These are phyloP conservation scores for Pouteria campechiana DNA, from an alignment of 179 eudicot species.

Conservation along the genomic window DNA sequence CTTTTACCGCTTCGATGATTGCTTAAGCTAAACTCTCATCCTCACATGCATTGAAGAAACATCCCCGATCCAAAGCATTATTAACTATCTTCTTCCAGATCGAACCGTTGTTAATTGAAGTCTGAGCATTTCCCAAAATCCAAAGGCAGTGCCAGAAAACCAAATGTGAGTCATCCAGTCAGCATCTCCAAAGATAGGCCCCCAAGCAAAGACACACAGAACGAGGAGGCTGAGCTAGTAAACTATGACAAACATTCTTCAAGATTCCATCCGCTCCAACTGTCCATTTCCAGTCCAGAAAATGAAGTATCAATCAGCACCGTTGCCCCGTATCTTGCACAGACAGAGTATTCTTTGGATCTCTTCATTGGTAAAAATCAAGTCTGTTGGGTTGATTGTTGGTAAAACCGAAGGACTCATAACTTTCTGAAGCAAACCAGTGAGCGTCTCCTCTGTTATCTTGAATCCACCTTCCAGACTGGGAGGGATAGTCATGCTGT, in stretches of 20 bases:
- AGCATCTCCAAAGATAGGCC: slow-evolving; percentile 70
- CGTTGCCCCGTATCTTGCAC: slow-evolving; percentile 76
- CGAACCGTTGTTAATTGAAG: slow-evolving; percentile 27
- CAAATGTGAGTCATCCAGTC: slow-evolving; percentile 80
- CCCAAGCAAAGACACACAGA: slow-evolving; percentile 74
- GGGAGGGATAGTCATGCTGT: slow-evolving; percentile 42
- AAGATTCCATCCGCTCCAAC: slow-evolving; percentile 60
- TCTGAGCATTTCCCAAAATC: slow-evolving; percentile 44
- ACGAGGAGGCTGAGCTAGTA: slow-evolving; percentile 31
- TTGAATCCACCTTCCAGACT: slow-evolving; percentile 53
- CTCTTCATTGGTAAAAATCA: slow-evolving; percentile 68
- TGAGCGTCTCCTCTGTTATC: slow-evolving; percentile 46
- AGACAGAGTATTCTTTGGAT: slow-evolving; percentile 45
- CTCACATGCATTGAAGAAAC: slow-evolving; percentile 29
- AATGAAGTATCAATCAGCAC: slow-evolving; percentile 85
- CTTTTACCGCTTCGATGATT: slow-evolving; percentile 6
- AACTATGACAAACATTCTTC: slow-evolving; percentile 40
- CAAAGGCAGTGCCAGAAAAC: slow-evolving; percentile 64
- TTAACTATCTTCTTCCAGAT: slow-evolving; percentile 35
- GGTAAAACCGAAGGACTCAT: slow-evolving; percentile 88
- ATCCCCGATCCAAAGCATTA: slow-evolving; percentile 40
- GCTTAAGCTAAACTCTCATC: slow-evolving; percentile 22
- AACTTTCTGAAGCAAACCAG: slow-evolving; percentile 33
- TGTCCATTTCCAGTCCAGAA: slow-evolving; percentile 64
- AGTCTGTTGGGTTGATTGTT: slow-evolving; percentile 80